Conservation (phyloP, 805 yeast genomes). For the Tetrapisispora phaffii region DNA sequence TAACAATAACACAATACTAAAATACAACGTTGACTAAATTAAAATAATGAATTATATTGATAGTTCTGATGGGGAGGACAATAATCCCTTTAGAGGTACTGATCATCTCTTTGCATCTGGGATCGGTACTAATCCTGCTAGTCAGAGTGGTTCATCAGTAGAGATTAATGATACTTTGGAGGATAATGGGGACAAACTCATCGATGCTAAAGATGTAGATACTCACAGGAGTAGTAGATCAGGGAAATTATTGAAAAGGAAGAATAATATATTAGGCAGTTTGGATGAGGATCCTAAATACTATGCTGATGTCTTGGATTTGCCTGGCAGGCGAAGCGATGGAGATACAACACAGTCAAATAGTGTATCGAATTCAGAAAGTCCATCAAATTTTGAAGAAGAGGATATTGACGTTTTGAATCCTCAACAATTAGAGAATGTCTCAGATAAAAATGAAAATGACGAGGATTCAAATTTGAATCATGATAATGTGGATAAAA, state of each 20-base stretch:
- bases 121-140: constrained; percentile 17
- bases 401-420: not conserved
- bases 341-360: too few species aligned
- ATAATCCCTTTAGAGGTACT: constrained; percentile 33
- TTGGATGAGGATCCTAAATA: not conserved
- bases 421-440: not conserved
- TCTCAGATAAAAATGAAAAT: not conserved
- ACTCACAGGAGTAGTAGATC: not conserved
- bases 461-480: not conserved
- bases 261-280: not conserved
- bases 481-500: too few species aligned
- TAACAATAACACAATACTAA: too few species aligned
- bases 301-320: not conserved
- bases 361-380: not conserved
- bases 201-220: not conserved
- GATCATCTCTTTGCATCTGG: constrained; percentile 32
- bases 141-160: not conserved
- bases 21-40: not conserved
- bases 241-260: not conserved
- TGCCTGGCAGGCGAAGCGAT: too few species aligned
- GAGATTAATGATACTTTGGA: not conserved
- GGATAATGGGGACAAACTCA: too few species aligned
- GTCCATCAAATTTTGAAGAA: not conserved
- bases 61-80: constrained; percentile 30
- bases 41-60: constrained; percentile 12